phyloP scores from a whole-genome alignment of 108 stramenopile species.

The Skeletonema costatum region DNA sequence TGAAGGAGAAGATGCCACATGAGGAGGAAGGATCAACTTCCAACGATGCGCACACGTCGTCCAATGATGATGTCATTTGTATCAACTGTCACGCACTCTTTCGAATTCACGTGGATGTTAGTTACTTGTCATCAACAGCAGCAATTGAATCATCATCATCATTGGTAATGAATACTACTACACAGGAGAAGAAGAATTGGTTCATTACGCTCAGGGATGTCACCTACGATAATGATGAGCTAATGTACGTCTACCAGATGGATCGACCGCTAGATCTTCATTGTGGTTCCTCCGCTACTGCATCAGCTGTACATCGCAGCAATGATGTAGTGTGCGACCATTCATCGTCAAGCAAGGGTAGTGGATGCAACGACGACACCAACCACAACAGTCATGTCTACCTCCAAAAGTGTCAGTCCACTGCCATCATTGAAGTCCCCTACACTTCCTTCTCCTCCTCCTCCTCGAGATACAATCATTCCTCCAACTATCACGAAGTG shows the following conservation, averaged over 20 bases:
- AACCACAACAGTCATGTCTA: background rate
- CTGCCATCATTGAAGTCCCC: background rate
- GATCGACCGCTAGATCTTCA: background rate
- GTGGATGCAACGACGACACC: too few species aligned
- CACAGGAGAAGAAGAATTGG: background rate
- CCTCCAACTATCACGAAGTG: background rate
- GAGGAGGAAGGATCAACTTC: background rate
- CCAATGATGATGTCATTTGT: background rate
- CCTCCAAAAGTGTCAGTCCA: background rate
- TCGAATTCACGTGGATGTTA: background rate
- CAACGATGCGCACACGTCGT: background rate
- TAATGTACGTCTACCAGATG: background rate
- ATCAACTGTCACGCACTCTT: conserved; percentile 7
- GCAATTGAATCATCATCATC: background rate
- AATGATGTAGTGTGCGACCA: background rate
- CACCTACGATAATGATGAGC: background rate
- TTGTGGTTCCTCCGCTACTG: background rate
- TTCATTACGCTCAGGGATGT: background rate
- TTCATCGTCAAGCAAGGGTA: too few species aligned
- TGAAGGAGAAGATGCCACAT: background rate
- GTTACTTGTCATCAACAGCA: background rate
- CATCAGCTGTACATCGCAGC: background rate
- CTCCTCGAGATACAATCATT: background rate
- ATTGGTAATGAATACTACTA: background rate
- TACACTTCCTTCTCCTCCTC: background rate